Evolutionary conservation across 2,329 filamentous ascomycete genomes (phyloP), one percentile per base, ranked within the genome.

Genomic region (Botrytis fragariae): DNA sequence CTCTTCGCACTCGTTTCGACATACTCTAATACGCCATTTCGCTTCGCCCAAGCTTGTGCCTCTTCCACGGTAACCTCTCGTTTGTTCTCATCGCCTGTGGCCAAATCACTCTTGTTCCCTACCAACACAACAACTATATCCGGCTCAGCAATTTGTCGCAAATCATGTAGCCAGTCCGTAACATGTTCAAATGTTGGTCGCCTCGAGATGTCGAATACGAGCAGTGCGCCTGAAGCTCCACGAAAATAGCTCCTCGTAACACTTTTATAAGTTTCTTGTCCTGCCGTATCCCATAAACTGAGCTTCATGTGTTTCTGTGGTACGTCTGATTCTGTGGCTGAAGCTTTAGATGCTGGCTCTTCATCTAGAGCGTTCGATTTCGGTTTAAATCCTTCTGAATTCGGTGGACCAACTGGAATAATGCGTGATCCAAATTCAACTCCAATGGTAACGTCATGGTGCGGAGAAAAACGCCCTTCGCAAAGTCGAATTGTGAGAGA

Each of bases 341-440:
- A 77, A 39, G 78, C 72, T 72, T 78, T 76, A 69, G 80, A 75
- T 77, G 75, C 73, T 45, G 77, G 69, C 68, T 77, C 76, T 69
- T 75, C 72, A 1, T 76, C 77, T 57, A 75, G 73, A n/a, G 61
- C 79, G 45, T 85, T 84, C 3, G 62, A 61, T 78, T 87, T 87
- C 83, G 71, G 86, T 83, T 77, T 89, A 85, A 75, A 83, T 81
- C 80, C 67, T 54, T 77, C 74, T 32, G 77, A 76, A 74, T 94
- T 91, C 5, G 94, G 94, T 42, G 93, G 93, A 1, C 94, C 94
- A 78, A 97, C 95, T 73, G 95, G 92, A 72, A 97, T 93, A 81
- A 97, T 95, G 80, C 94, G 91, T 69, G 93, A 97, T 79, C 95
- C 95, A 82, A 98, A 98, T 82, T 98, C 95, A n/a, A 98, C 95